These are phyloP conservation scores for Leptodermis oblonga DNA, from an alignment of 257 asterid genomes.

Conservation along the genomic window DNA sequence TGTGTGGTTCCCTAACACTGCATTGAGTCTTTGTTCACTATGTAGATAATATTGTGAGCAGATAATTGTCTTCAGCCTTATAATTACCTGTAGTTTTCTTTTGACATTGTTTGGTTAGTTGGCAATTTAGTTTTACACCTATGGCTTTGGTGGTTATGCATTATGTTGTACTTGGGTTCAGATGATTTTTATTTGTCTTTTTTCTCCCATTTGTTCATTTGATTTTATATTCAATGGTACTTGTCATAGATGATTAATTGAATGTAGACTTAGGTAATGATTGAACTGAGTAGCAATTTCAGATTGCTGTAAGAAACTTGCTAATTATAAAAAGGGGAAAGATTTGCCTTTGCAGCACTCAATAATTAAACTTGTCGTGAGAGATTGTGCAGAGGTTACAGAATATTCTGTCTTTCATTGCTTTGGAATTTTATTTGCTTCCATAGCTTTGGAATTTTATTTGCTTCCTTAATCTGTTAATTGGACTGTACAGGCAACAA, in stretches of 20 bases:
- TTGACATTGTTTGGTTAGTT: neutral
- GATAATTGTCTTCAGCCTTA: neutral
- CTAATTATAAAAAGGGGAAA: neutral
- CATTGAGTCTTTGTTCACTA: neutral
- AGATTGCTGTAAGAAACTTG: neutral
- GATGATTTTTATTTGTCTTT: neutral
- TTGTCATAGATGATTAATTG: neutral
- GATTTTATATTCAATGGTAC: neutral
- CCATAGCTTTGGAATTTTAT: neutral
- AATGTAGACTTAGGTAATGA: neutral
- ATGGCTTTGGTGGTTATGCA: neutral
- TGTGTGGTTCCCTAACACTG: neutral
- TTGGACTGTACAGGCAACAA: constrained; percentile 22
- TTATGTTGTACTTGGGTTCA: neutral
- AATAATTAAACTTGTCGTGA: neutral
- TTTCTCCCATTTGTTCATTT: too few relatives aligned
- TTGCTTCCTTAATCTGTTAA: neutral
- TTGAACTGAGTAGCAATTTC: neutral
- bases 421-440: neutral
- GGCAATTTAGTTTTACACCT: neutral
- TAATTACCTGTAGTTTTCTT: neutral
- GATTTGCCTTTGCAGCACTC: neutral
- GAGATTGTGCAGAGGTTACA: neutral
- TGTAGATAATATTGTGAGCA: neutral
- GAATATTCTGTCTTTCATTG: neutral